Evolutionary conservation across 75 land plant genomes (phyloP), one percentile per base, ranked within the genome.

Genomic region (Picea glauca): DNA sequence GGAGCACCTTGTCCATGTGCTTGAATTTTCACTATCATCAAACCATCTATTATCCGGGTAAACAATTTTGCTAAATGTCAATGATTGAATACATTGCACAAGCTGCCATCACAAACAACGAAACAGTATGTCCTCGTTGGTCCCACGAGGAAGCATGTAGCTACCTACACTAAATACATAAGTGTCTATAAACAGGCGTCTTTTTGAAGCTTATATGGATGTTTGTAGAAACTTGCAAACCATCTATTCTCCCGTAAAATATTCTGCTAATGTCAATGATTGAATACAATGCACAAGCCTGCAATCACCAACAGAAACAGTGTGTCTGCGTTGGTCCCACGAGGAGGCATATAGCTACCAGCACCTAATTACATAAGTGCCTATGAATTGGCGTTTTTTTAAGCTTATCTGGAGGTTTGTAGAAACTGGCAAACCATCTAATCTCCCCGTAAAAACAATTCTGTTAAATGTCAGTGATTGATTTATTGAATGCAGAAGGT

Each of bases 181-280:
- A 83, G 14, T 15, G 89, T 81, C 96, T 92, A 91, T 65, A 91
- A 87, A 13, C 58, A 83, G 3, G 89, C 77, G 63, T 90, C 89
- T 70, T 86, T 86, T 14, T 70, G 81, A n/a, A 91, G 84, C 79
- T 91, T 61, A 15, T 80, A 60, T 0, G 79, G 87, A 40, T 90
- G 85, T 80, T 86, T 61, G 74, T 54, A 94, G 78, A 92, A 91
- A 40, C 82, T 50, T 4, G 80, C 83, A 60, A 94, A 86, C 26
- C 26, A 26, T 26, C 26, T 26, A 26, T 26, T 26, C 26, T 26
- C 26, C 26, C 26, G 26, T 26, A 26, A 26, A 26, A 26, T 26
- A 26, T 26, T 26, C 26, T 26, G 26, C 26, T 26, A 26, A 26
- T 26, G 26, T 26, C 26, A 26, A 26, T 26, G 26, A 26, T 26